Evolutionary conservation across 192 early-diverging fungal genomes (phyloP), one percentile per base, ranked within the genome.

Genomic region (Podochytrium sp.): DNA sequence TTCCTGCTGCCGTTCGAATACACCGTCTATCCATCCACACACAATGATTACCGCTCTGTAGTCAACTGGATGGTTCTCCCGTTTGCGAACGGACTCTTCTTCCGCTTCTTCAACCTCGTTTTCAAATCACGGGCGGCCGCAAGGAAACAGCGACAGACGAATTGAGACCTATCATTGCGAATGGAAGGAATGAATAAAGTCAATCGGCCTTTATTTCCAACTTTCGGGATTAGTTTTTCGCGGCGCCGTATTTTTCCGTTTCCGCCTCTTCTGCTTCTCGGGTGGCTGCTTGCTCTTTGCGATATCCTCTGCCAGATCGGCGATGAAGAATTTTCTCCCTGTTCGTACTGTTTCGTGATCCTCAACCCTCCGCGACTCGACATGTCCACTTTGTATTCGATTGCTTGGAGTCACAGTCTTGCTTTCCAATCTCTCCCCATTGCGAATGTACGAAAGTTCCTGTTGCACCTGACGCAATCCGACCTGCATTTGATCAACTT

Each of bases 361-460:
- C n/a, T n/a, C 56, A 47, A 71, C 18, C 38, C 35, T 18, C 18
- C 55, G 32, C n/a, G 40, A 7, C 6, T n/a, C 10, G n/a, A n/a
- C 12, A 6, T 16, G 35, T n/a, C n/a, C 14, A 30, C 2, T 25
- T n/a, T 18, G 52, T n/a, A n/a, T 16, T 23, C 12, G 6, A 65
- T 49, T n/a, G 7, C 40, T 47, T 38, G 25, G 56, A 20, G 30
- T n/a, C 43, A n/a, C 29, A 5, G 20, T 2, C 1, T 30, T 16
- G 23, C 18, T 52, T 39, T 39, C 38, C 3, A 30, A 7, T 39
- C 57, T 50, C 59, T 30, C 65, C 20, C 71, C 79, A n/a, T 29
- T 41, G 0, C 79, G 69, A 55, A 80, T 80, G 35, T 80, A 80
- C 0, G 55, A 43, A 29, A 80, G 43, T 37, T 80, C 79, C 16